These are phyloP conservation scores for Gentiana dahurica DNA, from an alignment of 257 asterid genomes.

Conservation along the genomic window DNA sequence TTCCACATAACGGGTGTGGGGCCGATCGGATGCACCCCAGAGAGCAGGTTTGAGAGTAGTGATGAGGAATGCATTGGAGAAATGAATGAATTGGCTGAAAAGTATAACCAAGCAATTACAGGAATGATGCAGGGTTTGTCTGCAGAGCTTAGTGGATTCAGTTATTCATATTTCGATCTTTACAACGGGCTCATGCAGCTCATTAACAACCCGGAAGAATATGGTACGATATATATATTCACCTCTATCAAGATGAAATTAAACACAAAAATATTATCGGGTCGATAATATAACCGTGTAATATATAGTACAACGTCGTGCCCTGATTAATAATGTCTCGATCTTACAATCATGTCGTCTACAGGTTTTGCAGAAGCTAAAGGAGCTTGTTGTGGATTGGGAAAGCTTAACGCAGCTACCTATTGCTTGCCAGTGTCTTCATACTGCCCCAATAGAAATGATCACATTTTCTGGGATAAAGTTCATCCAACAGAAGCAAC, in stretches of 20 bases:
- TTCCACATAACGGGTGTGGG: conserved; percentile 31
- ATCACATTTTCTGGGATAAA: conserved; percentile 71
- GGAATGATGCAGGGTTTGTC: conserved; percentile 36
- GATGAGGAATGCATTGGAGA: conserved; percentile 38
- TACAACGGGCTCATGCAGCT: conserved; percentile 28
- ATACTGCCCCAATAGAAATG: conserved; percentile 40
- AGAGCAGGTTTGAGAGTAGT: conserved; percentile 21
- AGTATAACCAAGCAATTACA: conserved; percentile 39
- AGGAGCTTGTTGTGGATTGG: conserved; percentile 81
- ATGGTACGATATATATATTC: conserved; percentile 25
- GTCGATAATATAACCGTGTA: too few relatives aligned
- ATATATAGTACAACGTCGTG: too few relatives aligned
- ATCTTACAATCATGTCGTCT: background rate
- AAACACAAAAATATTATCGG: too few relatives aligned
- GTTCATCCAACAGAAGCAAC: conserved; percentile 76
- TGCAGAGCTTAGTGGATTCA: conserved; percentile 32
- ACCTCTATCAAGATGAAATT: too few relatives aligned
- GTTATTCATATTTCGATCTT: conserved; percentile 43
- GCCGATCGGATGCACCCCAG: conserved; percentile 62
- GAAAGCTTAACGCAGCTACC: conserved; percentile 43
- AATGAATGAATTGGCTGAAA: conserved; percentile 39
- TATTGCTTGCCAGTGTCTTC: conserved; percentile 14
- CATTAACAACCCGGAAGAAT: conserved; percentile 31
- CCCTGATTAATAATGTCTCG: too few relatives aligned
- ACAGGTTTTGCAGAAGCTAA: conserved; percentile 59